A percentile compares a stretch with the other conserved stretches of the same genome.
These are phyloP conservation scores for Erythrobasidium hasegawianum DNA, from an alignment of 1,284 basidiomycete genomes.

Conservation along the genomic window DNA sequence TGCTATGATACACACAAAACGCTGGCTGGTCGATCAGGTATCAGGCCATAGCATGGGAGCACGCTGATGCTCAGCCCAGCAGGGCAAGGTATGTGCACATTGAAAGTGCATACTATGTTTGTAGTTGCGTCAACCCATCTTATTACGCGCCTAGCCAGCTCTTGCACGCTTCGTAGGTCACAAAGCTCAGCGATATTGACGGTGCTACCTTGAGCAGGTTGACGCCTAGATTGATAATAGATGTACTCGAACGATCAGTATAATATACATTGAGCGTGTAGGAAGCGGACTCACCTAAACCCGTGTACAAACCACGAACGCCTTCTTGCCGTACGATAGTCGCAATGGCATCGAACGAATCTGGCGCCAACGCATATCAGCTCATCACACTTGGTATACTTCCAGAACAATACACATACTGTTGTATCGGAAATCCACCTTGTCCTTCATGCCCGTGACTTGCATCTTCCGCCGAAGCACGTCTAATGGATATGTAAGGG, in stretches of 20 bases:
- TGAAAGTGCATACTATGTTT: too few relatives aligned
- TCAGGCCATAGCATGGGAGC: too few relatives aligned
- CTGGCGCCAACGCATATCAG: too few relatives aligned
- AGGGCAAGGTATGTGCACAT: too few relatives aligned
- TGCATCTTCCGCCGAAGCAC: slow-evolving; percentile 93
- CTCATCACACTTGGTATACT: neutral
- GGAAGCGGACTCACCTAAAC: slow-evolving; percentile 19
- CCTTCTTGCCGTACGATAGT: slow-evolving; percentile 40
- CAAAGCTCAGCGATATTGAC: slow-evolving; percentile 28
- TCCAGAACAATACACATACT: neutral
- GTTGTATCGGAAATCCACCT: slow-evolving; percentile 52
- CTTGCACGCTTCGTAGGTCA: slow-evolving; percentile 30
- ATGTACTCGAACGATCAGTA: slow-evolving; percentile 9
- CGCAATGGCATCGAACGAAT: slow-evolving; percentile 29
- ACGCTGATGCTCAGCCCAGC: too few relatives aligned
- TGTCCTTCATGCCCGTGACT: slow-evolving; percentile 73
- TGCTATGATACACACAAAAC: too few relatives aligned
- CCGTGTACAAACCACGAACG: slow-evolving; percentile 38
- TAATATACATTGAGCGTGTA: slow-evolving; percentile 2
- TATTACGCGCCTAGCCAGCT: slow-evolving; percentile 13
- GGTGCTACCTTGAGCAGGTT: slow-evolving; percentile 31
- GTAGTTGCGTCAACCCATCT: too few relatives aligned
- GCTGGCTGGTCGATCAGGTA: too few relatives aligned
- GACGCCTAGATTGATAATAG: slow-evolving; percentile 7
- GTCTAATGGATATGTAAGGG: slow-evolving; percentile 92